Base-by-base conservation (phyloP, 225 moss, liverwort and hornwort genomes). In the Asterella californica region DNA sequence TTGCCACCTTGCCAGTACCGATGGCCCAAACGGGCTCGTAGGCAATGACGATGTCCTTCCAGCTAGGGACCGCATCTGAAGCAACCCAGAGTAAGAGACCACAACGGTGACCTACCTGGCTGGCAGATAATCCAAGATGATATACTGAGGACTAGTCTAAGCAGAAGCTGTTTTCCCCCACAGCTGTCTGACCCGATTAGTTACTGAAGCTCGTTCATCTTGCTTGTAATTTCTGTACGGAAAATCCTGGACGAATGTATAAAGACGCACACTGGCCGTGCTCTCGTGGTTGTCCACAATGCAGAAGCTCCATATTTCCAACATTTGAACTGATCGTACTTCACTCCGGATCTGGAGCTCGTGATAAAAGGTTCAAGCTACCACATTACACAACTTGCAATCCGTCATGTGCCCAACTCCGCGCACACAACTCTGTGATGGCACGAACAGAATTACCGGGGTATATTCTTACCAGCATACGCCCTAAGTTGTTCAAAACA, bases 21-120 rank as follows among this genome's bases (percentile, higher is more conserved):
- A 96, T 92, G 38, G 96, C 89, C 96, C 96, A 96, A 2, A 94
- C 94, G 17, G 96, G 96, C 83, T 94, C 96, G n/a, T 96, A 96
- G 5, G 91, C 94, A 38, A 96, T 79, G 50, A 96, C 96, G 14
- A 96, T 79, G 54, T 78, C 82, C 5, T 72, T 75, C 96, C 96
- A 96, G 84, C 91, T 85, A 8, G 90, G 34, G 9, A 96, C 72
- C 32, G 83, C 87, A 72, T 91, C 90, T 78, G 80, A 45, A 73
- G 33, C 37, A 78, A 64, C 32, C 55, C 45, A 78, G 24, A 52
- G 73, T 54, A 47, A 47, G 46, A 45, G 4, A 25, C 6, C 5
- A 57, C 24, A 24, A 18, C 32, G 29, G 52, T 74, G 4, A 74
- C 17, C 52, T 2, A 74, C 19, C 1, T 6, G 29, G 33, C 9